Percentiles rank a stretch among this genome's conserved stretches.
phyloP scores from a whole-genome alignment of 2,329 filamentous ascomycete species.

The Phialocephala sp. region DNA sequence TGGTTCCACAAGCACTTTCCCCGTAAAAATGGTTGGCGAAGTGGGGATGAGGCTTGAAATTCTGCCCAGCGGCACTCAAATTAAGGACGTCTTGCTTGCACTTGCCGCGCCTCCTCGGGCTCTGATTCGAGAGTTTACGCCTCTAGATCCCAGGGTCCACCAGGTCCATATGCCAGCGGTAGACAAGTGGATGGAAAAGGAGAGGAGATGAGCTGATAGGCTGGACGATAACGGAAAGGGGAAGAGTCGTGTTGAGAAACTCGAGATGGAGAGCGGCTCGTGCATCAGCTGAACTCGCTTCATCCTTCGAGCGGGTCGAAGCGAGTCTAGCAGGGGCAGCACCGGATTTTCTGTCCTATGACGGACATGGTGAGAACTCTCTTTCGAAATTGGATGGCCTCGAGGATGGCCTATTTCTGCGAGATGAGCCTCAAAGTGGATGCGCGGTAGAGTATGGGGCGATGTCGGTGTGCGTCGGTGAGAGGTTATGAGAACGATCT shows the following conservation, averaged over 20 bases:
- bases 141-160: neutral
- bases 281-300: slow-evolving; percentile 8
- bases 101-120: neutral
- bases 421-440: slow-evolving; percentile 3
- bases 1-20: slow-evolving; percentile 9
- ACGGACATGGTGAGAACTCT: slow-evolving; percentile 7
- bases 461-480: neutral
- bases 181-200: neutral
- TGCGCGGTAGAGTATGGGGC: neutral
- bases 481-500: neutral
- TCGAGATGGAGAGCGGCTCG: neutral
- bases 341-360: neutral
- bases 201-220: neutral
- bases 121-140: neutral
- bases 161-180: neutral
- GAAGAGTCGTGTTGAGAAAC: neutral
- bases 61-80: slow-evolving; percentile 4
- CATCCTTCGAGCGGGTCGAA: slow-evolving; percentile 2
- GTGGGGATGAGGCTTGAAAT: neutral
- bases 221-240: neutral
- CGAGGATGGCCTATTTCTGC: neutral
- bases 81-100: slow-evolving; percentile 1
- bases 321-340: neutral
- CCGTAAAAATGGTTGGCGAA: neutral
- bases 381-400: neutral